These are phyloP conservation scores for Detonula confervacea DNA, from an alignment of 352 stramenopile genomes.

Conservation along the genomic window DNA sequence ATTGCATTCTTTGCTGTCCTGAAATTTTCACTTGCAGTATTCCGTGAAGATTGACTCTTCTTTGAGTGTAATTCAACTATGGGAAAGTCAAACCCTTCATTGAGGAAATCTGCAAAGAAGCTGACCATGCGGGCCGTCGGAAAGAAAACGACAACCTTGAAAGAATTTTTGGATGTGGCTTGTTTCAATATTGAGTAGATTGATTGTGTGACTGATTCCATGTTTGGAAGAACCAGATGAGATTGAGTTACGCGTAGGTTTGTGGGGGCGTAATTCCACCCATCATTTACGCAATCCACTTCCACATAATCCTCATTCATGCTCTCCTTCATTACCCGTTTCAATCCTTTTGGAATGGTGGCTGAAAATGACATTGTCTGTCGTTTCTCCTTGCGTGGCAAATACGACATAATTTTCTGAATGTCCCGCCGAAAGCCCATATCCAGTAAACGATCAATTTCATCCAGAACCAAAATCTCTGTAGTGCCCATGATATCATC, in stretches of 20 bases:
- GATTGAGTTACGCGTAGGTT: constrained; percentile 56
- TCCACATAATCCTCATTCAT: constrained; percentile 51
- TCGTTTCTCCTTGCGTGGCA: constrained; percentile 84
- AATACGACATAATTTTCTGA: constrained; percentile 87
- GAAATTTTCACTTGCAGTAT: constrained; percentile 91
- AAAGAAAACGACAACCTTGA: constrained; percentile 96
- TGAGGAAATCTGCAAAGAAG: constrained; percentile 89
- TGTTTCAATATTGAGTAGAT: constrained; percentile 56
- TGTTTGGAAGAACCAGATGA: constrained; percentile 46
- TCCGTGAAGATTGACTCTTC: constrained; percentile 91
- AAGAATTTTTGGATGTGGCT: constrained; percentile 52
- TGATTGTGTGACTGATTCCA: constrained; percentile 51
- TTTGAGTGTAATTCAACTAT: constrained; percentile 94
- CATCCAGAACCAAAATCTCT: constrained; percentile 89
- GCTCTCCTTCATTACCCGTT: constrained; percentile 85
- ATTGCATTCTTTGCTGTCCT: constrained; percentile 88
- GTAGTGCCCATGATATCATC: constrained; percentile 99
- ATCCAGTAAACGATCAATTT: constrained; percentile 96
- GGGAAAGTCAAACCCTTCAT: constrained; percentile 60
- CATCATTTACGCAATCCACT: constrained; percentile 54
- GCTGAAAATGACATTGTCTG: constrained; percentile 96
- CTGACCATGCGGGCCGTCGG: constrained; percentile 67
- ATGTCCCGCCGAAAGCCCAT: constrained; percentile 99
- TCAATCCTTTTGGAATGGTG: constrained; percentile 93
- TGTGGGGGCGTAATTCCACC: constrained; percentile 23